Evolutionary conservation across 805 yeast genomes (phyloP), one percentile per base, ranked within the genome.

Genomic region (Osmozyma mogii): DNA sequence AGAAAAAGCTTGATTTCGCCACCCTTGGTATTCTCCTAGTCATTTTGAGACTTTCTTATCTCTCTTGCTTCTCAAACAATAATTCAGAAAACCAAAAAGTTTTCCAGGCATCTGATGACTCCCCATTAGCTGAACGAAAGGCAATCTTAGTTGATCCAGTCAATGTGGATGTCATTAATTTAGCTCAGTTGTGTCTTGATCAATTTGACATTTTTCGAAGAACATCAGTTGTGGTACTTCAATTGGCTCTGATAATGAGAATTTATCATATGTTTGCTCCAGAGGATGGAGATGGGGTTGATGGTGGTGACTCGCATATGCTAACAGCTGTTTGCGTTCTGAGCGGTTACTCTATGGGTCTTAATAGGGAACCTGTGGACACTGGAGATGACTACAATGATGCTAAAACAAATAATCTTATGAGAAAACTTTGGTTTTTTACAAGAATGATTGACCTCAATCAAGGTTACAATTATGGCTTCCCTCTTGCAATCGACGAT

Each of bases 41-140:
- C 12, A 58, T 74, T 12, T 44, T 76, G 22, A 58, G 82, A 34
- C 44, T 76, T 15, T 61, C 75, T 15, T 75, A 79, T 72, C 51
- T 72, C 20, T 69, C 79, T 0, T 47, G 73, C 25, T 32, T 45
- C 12, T 36, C 46, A 16, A 43, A 42, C 30, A 35, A 31, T 9
- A 29, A 21, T 10, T 17, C 21, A 10, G 41, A 35, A 6, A 45
- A 47, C 24, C 44, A 42, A 16, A 18, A 28, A 11, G 22, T 27
- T 9, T 18, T 38, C 11, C 24, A 29, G 7, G 13, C 32, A 8
- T 15, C 18, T 16, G 22, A 31, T 6, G 32, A 20, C 14, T 6
- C 27, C 1, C 16, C 18, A 13, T 17, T 30, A 14, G 32, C 41
- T 27, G 54, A 51, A 28, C 18, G 46, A 5, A 47, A 44, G 35